phyloP scores from a whole-genome alignment of 1,284 basidiomycete genomes.

The Polyporus tsugae region DNA sequence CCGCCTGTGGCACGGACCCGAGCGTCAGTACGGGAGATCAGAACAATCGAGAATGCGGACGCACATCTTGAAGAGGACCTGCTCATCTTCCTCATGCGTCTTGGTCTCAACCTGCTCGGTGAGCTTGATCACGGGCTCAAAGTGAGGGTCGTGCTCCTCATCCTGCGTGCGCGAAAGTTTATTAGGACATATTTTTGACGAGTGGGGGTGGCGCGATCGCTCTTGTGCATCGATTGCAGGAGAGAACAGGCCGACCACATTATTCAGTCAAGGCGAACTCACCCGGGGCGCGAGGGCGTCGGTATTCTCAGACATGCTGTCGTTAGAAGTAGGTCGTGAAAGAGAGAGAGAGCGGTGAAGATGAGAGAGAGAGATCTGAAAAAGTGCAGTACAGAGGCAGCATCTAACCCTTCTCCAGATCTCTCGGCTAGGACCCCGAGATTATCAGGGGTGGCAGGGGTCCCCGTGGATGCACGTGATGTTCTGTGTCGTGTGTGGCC shows the following conservation, averaged over 20 bases:
- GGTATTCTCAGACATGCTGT: slow-evolving; percentile 64
- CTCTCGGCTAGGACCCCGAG: slow-evolving; percentile 33
- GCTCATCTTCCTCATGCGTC: slow-evolving; percentile 96
- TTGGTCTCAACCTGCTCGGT: slow-evolving; percentile 96
- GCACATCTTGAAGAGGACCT: slow-evolving; percentile 95
- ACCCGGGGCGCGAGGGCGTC: slow-evolving; percentile 75
- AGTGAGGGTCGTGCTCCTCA: slow-evolving; percentile 91
- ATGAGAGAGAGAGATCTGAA: slow-evolving; percentile 43
- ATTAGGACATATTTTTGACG: slow-evolving; percentile 4
- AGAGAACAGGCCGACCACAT: slow-evolving; percentile 27
- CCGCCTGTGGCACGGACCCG: slow-evolving; percentile 66
- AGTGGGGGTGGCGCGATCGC: slow-evolving; percentile 33
- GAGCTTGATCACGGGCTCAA: slow-evolving; percentile 97
- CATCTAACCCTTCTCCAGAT: slow-evolving; percentile 34
- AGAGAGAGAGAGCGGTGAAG: slow-evolving; percentile 33
- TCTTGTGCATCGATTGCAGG: slow-evolving; percentile 39
- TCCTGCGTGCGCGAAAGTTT: slow-evolving; percentile 54
- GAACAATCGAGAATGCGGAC: slow-evolving; percentile 47
- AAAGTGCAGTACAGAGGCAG: slow-evolving; percentile 39
- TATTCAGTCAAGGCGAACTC: slow-evolving; percentile 40
- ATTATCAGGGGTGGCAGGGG: slow-evolving; percentile 33
- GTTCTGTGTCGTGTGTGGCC: slow-evolving; percentile 7
- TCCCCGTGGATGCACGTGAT: slow-evolving; percentile 24
- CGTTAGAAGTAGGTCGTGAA: slow-evolving; percentile 32
- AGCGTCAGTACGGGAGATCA: slow-evolving; percentile 29